Percentiles rank a stretch among this genome's conserved stretches.
phyloP scores from a whole-genome alignment of 352 stramenopile genomes.

The Pythium sp. region DNA sequence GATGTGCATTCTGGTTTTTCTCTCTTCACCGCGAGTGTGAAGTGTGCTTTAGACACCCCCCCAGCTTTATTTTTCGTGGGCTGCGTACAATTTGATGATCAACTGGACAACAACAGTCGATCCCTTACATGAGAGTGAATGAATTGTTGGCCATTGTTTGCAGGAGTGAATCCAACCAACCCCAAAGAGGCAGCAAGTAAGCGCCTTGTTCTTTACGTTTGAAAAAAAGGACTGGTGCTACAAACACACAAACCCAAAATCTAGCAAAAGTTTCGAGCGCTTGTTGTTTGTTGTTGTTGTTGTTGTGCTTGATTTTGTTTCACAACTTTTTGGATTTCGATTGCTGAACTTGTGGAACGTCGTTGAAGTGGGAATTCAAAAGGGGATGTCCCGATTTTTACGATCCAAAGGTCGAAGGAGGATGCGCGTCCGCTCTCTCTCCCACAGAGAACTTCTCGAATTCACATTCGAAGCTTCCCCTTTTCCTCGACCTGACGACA shows the following conservation, averaged over 20 bases:
- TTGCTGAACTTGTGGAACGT: neutral
- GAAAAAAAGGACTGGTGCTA: neutral
- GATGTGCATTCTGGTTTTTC: neutral
- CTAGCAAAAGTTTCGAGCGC: too few relatives aligned
- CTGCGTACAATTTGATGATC: neutral
- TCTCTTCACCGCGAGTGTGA: neutral
- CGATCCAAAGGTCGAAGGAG: neutral
- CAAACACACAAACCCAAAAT: neutral
- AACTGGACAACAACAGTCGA: neutral
- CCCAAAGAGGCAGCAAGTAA: neutral
- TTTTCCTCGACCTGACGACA: slow-evolving; percentile 8
- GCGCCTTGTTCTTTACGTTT: neutral
- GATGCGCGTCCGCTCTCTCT: neutral
- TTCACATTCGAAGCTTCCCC: neutral
- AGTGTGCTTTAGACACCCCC: neutral
- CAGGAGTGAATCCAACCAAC: neutral
- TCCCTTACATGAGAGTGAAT: neutral
- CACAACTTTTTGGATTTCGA: neutral
- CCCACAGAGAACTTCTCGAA: slow-evolving; percentile 6
- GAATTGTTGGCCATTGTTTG: neutral
- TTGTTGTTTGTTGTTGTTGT: neutral
- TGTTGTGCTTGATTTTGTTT: neutral
- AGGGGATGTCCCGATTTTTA: neutral
- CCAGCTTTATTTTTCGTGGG: neutral
- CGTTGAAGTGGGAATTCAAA: neutral